A percentile compares a stretch with the other conserved stretches of the same genome.
These are phyloP conservation scores for Dysphania ambrosioides DNA, from an alignment of 148 eudicot genomes.

Conservation along the genomic window DNA sequence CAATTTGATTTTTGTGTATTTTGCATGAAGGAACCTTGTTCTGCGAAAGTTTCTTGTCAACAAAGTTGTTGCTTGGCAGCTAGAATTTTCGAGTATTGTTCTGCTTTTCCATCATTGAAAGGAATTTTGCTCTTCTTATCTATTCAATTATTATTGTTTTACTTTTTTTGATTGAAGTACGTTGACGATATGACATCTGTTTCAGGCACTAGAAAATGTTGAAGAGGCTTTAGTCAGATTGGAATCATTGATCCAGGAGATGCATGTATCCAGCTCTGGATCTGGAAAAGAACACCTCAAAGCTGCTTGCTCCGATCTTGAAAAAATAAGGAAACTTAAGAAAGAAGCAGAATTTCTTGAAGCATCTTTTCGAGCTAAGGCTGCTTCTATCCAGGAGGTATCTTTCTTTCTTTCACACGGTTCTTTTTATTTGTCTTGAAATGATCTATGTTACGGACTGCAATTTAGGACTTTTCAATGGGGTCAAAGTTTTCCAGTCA, in stretches of 20 bases:
- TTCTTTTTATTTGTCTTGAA: background rate
- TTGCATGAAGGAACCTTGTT: background rate
- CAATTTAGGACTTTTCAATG: background rate
- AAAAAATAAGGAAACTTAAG: constrained; percentile 86
- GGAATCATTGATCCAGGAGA: constrained; percentile 86
- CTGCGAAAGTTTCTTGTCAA: constrained; percentile 1
- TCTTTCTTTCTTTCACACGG: background rate
- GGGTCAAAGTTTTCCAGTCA: background rate
- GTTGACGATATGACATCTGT: constrained; percentile 17
- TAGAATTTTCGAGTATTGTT: background rate
- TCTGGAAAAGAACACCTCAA: constrained; percentile 90
- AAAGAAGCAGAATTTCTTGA: constrained; percentile 99
- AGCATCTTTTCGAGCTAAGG: constrained; percentile 96
- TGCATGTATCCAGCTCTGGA: constrained; percentile 83
- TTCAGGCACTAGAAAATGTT: constrained; percentile 87
- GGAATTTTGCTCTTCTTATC: background rate
- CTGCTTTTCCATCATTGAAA: constrained; percentile 2
- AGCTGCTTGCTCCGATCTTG: constrained; percentile 99
- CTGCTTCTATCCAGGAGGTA: constrained; percentile 91
- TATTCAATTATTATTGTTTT: background rate
- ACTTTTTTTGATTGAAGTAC: background rate
- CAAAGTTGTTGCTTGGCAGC: constrained; percentile 6
- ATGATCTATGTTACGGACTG: background rate
- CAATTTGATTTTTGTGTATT: background rate
- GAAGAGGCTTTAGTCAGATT: constrained; percentile 84